Conservation (phyloP, 2,329 filamentous ascomycete genomes). For the Boeremia exigua region DNA sequence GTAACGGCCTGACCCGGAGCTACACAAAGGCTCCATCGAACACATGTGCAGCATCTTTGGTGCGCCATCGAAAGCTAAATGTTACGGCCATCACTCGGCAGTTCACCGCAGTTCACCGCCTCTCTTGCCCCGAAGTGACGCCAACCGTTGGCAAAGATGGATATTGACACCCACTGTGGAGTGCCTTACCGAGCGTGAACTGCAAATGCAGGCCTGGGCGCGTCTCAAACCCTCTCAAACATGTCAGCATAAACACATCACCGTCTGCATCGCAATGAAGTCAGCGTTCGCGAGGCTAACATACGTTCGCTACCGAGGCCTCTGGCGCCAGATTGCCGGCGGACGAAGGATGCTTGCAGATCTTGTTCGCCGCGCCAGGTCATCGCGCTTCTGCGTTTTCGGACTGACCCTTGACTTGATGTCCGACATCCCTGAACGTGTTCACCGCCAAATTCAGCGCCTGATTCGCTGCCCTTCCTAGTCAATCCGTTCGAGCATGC, state of each 20-base stretch:
- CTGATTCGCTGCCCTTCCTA: constrained; percentile 46
- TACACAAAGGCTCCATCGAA: constrained; percentile 31
- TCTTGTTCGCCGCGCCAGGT: constrained; percentile 50
- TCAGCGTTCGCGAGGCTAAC: constrained; percentile 45
- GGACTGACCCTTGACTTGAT: constrained; percentile 35
- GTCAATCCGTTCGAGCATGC: constrained; percentile 22
- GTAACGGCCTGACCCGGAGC: constrained; percentile 42
- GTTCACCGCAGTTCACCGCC: constrained; percentile 46
- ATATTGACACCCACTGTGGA: constrained; percentile 23
- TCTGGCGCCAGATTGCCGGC: constrained; percentile 45
- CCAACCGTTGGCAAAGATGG: constrained; percentile 21
- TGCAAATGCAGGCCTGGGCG: constrained; percentile 20
- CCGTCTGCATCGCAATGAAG: constrained; percentile 44
- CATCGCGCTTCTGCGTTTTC: constrained; percentile 45
- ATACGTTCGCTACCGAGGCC: constrained; percentile 41
- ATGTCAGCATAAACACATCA: constrained; percentile 45
- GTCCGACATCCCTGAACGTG: constrained; percentile 46
- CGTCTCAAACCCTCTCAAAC: constrained; percentile 23
- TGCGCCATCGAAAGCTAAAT: constrained; percentile 30
- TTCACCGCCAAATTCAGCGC: constrained; percentile 42
- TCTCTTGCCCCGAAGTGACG: constrained; percentile 25
- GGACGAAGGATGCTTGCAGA: constrained; percentile 46
- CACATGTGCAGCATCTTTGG: constrained; percentile 29
- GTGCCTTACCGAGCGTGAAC: constrained; percentile 23
- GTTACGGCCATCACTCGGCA: constrained; percentile 39